Conservation (phyloP, 345 rosid genomes). For the Dipteronia dyeriana region DNA sequence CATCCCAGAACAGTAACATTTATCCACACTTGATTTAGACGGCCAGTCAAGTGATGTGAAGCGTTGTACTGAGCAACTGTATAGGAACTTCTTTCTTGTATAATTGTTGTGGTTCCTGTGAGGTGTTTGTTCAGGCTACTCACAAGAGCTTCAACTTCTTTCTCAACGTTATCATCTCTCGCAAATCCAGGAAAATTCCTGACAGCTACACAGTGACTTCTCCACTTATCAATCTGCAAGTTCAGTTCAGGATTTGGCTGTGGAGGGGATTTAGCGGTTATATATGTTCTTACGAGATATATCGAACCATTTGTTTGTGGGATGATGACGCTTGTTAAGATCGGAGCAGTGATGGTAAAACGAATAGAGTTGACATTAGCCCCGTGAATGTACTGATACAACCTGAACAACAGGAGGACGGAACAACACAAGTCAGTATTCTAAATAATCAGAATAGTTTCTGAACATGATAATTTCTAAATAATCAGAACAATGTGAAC, state of each 20-base stretch:
- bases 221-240: conserved; percentile 41
- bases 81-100: conserved; percentile 18
- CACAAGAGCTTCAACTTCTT: conserved; percentile 36
- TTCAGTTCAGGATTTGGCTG: conserved; percentile 38
- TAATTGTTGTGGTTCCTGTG: neutral
- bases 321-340: conserved; percentile 34
- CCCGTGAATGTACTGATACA: conserved; percentile 52
- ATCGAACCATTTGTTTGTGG: conserved; percentile 11
- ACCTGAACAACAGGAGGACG: conserved; percentile 26
- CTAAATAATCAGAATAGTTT: too few relatives aligned
- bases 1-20: conserved; percentile 35
- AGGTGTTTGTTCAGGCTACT: conserved; percentile 26
- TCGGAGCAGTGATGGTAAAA: conserved; percentile 44
- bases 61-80: conserved; percentile 50
- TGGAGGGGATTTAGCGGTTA: conserved; percentile 33
- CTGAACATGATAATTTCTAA: too few relatives aligned
- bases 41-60: conserved; percentile 27
- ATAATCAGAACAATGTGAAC: neutral
- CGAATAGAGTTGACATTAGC: conserved; percentile 33
- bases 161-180: conserved; percentile 30
- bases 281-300: conserved; percentile 22
- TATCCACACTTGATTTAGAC: conserved; percentile 53
- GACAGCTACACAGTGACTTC: conserved; percentile 34
- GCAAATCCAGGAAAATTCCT: conserved; percentile 52
- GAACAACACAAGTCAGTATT: neutral